A percentile compares a stretch with the other conserved stretches of the same genome.
Conservation (phyloP, 768 basidiomycete genomes). For the Phanerochaete sordida region DNA sequence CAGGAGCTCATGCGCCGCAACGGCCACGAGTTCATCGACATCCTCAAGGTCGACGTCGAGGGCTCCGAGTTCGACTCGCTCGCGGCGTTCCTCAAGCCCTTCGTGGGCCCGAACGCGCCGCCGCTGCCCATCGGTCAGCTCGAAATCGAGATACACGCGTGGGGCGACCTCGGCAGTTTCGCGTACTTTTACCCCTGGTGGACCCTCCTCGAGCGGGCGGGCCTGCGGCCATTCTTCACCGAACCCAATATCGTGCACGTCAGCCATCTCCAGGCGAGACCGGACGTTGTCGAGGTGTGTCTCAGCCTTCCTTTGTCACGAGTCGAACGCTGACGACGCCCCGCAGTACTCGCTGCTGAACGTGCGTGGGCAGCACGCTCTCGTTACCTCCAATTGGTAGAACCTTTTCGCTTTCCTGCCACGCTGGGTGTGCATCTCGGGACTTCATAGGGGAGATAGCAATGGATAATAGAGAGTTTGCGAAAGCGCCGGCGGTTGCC, state of each 20-base stretch:
- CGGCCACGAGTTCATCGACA: constrained; percentile 63
- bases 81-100: constrained; percentile 42
- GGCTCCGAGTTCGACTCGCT: constrained; percentile 60
- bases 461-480: no score
- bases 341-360: constrained; percentile 47
- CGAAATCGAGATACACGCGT: constrained; percentile 59
- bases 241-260: constrained; percentile 48
- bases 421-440: no score
- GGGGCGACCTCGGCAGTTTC: constrained; percentile 32
- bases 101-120: constrained; percentile 38
- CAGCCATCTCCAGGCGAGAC: constrained; percentile 29
- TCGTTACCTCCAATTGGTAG: constrained; percentile 22
- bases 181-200: constrained; percentile 57
- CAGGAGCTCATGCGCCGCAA: constrained; percentile 60
- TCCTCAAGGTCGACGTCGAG: constrained; percentile 71
- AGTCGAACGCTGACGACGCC: neutral
- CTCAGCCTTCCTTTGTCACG: neutral
- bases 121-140: constrained; percentile 63
- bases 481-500: no score
- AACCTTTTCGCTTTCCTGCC: neutral
- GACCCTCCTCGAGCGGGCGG: constrained; percentile 61
- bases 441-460: no score
- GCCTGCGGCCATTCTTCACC: constrained; percentile 67
- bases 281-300: constrained; percentile 40
- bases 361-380: constrained; percentile 36